Conservation (phyloP, 345 rosid genomes). For the Trapa incisa region DNA sequence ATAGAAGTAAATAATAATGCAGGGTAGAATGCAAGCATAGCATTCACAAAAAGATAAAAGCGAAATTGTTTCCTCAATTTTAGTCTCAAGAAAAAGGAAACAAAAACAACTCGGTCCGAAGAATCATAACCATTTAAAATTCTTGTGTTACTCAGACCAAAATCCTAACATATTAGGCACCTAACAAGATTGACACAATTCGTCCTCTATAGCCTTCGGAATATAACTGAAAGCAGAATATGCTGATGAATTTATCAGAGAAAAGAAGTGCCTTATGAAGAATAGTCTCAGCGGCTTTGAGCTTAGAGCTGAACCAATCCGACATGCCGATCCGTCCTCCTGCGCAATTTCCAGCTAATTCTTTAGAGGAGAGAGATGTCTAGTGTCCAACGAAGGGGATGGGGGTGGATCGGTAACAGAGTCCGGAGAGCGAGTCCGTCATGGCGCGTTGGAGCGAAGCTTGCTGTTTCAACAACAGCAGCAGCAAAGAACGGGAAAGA, state of each 20-base stretch:
- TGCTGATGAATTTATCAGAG: not conserved
- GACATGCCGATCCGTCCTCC: constrained; percentile 35
- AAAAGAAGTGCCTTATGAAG: constrained; percentile 51
- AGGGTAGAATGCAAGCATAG: not conserved
- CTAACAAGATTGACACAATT: not conserved
- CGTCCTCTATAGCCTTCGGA: not conserved
- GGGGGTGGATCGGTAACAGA: not conserved
- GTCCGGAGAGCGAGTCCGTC: not conserved
- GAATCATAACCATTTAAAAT: not conserved
- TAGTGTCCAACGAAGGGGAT: not conserved
- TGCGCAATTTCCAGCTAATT: not conserved
- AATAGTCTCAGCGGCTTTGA: constrained; percentile 81
- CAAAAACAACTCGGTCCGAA: not conserved
- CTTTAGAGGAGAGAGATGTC: not conserved
- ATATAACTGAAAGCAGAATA: not conserved
- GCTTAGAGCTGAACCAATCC: constrained; percentile 88
- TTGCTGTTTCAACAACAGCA: not conserved
- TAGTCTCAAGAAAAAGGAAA: not conserved
- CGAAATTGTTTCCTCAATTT: not conserved
- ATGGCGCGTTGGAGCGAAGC: constrained; percentile 6
- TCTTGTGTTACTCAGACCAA: not conserved
- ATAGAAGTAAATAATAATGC: not conserved
- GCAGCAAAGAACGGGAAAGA: not conserved
- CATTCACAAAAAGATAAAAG: not conserved
- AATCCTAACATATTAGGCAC: not conserved